Base-by-base conservation (phyloP, 164 flowering plant genomes). In the Macadamia tetraphylla region DNA sequence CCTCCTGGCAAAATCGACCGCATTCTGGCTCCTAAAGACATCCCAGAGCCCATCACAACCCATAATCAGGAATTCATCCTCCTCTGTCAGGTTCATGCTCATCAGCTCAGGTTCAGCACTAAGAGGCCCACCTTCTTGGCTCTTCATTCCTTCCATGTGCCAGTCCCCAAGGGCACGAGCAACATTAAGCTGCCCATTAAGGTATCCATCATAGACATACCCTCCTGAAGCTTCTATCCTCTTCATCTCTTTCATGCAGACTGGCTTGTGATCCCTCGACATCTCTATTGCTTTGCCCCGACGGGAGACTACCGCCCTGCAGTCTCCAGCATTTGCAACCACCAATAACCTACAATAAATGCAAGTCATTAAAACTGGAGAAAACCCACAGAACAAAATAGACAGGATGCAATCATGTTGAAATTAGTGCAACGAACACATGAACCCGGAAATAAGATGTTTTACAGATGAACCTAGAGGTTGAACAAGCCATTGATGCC, bases 1-100 rank as follows among this genome's bases (percentile, higher is more conserved):
- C 68, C 94, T 72, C 18, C 98, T 82, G 17, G 93, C 95, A 81
- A 94, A 91, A 75, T 91, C 97, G 6, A 94, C 95, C 1, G 98
- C 98, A 70, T 90, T 89, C 72, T 94, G 97, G 84, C 96, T 91
- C 74, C 81, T 76, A 63, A 94, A 91, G 6, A 94, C 98, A 70
- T 94, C 98, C 98, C 98, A 94, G n/a, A 94, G 72, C 61, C 98
- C 98, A 71, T 94, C 98, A 70, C 98, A 91, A 9, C 92, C 97
- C 30, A 94, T 84, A 65, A 94, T 90, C 58, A 94, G 83, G 75
- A 94, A 94, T 71, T 94, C 98, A 67, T 94, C 97, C 66, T 91
- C 98, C 69, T 82, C 84, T 1, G 93, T 86, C 29, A 94, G 78
- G 59, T 66, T 77, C 32, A 77, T 79, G 23, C 70, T 81, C 85